phyloP scores from a whole-genome alignment of 768 basidiomycete genomes.

The Hypsizygus marmoreus region DNA sequence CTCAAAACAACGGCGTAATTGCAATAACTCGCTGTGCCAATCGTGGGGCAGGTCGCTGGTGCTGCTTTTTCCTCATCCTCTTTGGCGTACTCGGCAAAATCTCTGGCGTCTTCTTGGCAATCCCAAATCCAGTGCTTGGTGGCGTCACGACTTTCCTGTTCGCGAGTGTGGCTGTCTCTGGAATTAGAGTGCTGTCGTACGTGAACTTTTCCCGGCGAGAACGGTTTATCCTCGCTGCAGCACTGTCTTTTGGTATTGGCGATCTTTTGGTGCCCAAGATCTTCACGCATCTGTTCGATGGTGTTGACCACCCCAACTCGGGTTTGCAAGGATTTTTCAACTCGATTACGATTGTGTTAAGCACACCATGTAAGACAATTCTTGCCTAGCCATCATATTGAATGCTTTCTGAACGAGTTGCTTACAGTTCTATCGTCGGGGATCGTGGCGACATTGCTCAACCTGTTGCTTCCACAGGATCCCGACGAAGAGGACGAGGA shows the following conservation, averaged over 20 bases:
- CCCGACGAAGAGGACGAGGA: not conserved
- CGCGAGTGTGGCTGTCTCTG: conserved; percentile 70
- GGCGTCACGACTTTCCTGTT: conserved; percentile 90
- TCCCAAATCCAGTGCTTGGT: conserved; percentile 80
- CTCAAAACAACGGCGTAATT: conserved; percentile 78
- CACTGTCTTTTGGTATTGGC: conserved; percentile 69
- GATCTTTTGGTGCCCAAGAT: conserved; percentile 67
- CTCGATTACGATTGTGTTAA: conserved; percentile 78
- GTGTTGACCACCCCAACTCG: conserved; percentile 50
- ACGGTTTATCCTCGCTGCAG: conserved; percentile 69
- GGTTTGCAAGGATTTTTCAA: conserved; percentile 71
- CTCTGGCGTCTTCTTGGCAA: conserved; percentile 82
- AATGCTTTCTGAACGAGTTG: not conserved
- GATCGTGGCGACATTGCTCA: conserved; percentile 58
- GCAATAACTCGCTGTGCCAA: conserved; percentile 86
- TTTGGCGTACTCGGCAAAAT: conserved; percentile 83
- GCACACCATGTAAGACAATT: conserved; percentile 70
- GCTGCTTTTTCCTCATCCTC: conserved; percentile 76
- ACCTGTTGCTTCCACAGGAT: conserved; percentile 52
- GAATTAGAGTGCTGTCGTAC: conserved; percentile 68
- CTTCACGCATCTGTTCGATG: conserved; percentile 71
- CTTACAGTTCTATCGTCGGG: conserved; percentile 56
- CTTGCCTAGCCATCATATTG: not conserved
- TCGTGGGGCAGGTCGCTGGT: conserved; percentile 76
- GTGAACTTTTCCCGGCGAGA: conserved; percentile 62